phyloP scores from a whole-genome alignment of 2,329 filamentous ascomycete species.

The Immersiporthe knoxdaviesiana region DNA sequence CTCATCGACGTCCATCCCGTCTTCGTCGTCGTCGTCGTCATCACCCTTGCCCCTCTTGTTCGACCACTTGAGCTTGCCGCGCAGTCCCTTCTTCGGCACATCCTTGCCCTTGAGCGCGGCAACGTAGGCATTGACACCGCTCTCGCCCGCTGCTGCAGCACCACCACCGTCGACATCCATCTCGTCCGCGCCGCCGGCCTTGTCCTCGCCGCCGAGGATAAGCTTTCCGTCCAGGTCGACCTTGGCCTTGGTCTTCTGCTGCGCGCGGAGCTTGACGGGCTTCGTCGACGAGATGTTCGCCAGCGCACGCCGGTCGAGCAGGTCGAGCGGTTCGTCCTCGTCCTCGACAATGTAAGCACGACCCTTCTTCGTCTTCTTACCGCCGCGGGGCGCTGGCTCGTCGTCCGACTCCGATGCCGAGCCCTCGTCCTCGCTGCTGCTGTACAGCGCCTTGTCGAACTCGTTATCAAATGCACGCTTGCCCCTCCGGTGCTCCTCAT shows the following conservation, averaged over 20 bases:
- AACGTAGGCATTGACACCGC: conserved; percentile 70
- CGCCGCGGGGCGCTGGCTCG: conserved; percentile 42
- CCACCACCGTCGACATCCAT: conserved; percentile 62
- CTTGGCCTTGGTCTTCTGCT: conserved; percentile 67
- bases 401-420: conserved; percentile 63
- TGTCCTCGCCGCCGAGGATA: conserved; percentile 68
- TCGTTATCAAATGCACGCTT: conserved; percentile 78
- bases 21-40: conserved; percentile 51
- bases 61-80: conserved; percentile 72
- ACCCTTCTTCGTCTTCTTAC: conserved; percentile 58
- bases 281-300: conserved; percentile 93
- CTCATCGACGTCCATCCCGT: conserved; percentile 56
- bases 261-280: conserved; percentile 66
- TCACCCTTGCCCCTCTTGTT: conserved; percentile 57
- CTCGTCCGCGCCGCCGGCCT: conserved; percentile 41
- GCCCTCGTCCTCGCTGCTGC: conserved; percentile 64
- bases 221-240: conserved; percentile 79
- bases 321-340: conserved; percentile 91
- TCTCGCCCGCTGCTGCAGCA: conserved; percentile 45
- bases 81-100: conserved; percentile 64
- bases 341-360: conserved; percentile 90
- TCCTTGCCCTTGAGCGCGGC: conserved; percentile 71
- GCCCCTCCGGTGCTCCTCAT: conserved; percentile 55
- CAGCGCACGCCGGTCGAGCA: conserved; percentile 85
- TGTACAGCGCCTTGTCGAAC: conserved; percentile 95